A percentile compares a stretch with the other conserved stretches of the same genome.
Conservation (phyloP, 805 yeast genomes). For the Trichomonascus vanleenenianus region DNA sequence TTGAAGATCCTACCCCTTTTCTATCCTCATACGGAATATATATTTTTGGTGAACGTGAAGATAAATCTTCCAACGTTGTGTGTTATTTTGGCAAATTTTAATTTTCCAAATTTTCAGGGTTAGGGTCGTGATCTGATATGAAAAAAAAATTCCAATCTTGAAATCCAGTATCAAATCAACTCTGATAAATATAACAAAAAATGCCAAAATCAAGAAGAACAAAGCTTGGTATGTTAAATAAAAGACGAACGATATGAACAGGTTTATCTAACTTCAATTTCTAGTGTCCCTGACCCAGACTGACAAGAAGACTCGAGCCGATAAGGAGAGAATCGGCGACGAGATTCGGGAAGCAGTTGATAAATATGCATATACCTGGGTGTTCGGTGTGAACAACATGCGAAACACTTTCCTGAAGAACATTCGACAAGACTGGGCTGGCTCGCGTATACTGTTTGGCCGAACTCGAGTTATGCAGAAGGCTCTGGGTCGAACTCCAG, state of each 20-base stretch:
- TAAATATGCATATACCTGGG: conserved; percentile 71
- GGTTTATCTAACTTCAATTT: background rate
- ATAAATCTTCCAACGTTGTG: background rate
- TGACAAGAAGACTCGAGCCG: conserved; percentile 90
- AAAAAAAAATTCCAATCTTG: conserved; percentile 1
- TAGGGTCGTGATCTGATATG: background rate
- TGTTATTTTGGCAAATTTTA: background rate
- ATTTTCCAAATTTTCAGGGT: background rate
- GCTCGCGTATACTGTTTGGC: conserved; percentile 83
- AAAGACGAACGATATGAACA: background rate
- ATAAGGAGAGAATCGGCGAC: conserved; percentile 84
- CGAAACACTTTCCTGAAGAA: conserved; percentile 94
- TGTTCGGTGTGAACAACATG: conserved; percentile 79
- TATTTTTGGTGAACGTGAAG: too few relatives aligned
- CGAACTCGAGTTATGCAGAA: conserved; percentile 88
- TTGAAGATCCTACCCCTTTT: too few relatives aligned
- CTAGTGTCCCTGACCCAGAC: conserved; percentile 87
- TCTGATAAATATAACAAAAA: conserved; percentile 16
- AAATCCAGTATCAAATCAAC: conserved; percentile 1
- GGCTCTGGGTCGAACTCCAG: conserved; percentile 81
- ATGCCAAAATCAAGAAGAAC: conserved; percentile 99
- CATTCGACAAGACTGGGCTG: conserved; percentile 86
- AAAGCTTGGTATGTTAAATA: conserved; percentile 45
- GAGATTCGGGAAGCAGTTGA: conserved; percentile 82
- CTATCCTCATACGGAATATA: too few relatives aligned